Evolutionary conservation across 2,329 filamentous ascomycete genomes (phyloP), one percentile per base, ranked within the genome.

Genomic region (Lachnellula hyalina): DNA sequence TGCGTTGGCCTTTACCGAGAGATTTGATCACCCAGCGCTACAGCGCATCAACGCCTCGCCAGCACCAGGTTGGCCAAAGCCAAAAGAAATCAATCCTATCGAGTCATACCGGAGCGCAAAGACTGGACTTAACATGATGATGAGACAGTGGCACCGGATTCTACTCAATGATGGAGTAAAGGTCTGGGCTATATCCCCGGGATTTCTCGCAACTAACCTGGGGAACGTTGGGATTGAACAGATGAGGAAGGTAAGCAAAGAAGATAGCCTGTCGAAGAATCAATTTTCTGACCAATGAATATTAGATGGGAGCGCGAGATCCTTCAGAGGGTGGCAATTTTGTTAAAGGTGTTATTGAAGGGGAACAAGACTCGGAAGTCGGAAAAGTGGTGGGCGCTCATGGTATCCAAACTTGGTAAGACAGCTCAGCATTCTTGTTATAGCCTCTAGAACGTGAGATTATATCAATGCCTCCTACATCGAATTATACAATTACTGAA

Each of bases 91-190:
- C 50, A 56, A 64, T 42, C 48, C 62, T 5, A 57, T 68, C 35
- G 40, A 52, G 42, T 63, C 67, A 3, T 78, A 79, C 57, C 71
- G 75, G 6, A 68, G 65, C 34, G 61, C 65, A 25, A 78, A 79
- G 65, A 72, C 71, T 5, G 75, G 72, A 0, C 60, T 79, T 50
- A 78, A 78, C 58, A 78, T 78, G 76, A 56, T 78, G 58, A 75
- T 77, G 75, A 67, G 72, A 14, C 72, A 77, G 55, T 78, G 72
- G 73, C 51, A 65, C 41, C 69, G 73, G 44, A 60, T 72, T 3
- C 66, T 82, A 25, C 70, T 67, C 47, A 71, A 72, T 3, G 79
- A 82, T 47, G 77, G 77, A 0, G 76, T 81, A 7, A 79, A 77
- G 62, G 74, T 77, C 0, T 81, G 72, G 69, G 63, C 64, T 36